A percentile compares a stretch with the other conserved stretches of the same genome.
Conservation (phyloP, 2,329 filamentous ascomycete species). For the Fulvia fulva region DNA sequence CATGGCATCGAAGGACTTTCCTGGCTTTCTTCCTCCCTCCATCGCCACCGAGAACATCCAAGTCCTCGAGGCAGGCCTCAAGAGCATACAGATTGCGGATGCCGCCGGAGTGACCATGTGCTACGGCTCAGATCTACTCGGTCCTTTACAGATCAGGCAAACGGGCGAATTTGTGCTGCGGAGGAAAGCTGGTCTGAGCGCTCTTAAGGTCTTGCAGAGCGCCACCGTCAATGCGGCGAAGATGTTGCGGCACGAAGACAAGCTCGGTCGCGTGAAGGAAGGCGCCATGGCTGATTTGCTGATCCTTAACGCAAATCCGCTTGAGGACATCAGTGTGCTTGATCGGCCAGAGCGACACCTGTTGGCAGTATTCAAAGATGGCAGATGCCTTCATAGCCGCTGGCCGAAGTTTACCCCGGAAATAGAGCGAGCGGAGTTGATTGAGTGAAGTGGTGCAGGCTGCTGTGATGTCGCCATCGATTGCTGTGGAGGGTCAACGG, state of each 20-base stretch:
- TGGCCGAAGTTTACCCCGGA: slow-evolving; percentile 30
- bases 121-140: slow-evolving; percentile 54
- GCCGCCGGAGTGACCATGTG: slow-evolving; percentile 54
- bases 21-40: slow-evolving; percentile 43
- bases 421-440: slow-evolving; percentile 10
- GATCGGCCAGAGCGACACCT: slow-evolving; percentile 47
- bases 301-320: slow-evolving; percentile 50
- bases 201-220: slow-evolving; percentile 46
- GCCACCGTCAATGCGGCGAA: slow-evolving; percentile 53
- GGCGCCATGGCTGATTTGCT: slow-evolving; percentile 54
- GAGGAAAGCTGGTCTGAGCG: slow-evolving; percentile 40
- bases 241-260: slow-evolving; percentile 45
- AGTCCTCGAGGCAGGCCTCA: slow-evolving; percentile 47
- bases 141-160: slow-evolving; percentile 48
- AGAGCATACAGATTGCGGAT: slow-evolving; percentile 46
- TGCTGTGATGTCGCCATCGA: not conserved
- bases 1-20: slow-evolving; percentile 45
- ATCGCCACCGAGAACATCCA: slow-evolving; percentile 49
- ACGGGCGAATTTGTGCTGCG: slow-evolving; percentile 49
- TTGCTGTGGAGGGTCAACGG: not conserved
- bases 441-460: slow-evolving; percentile 10
- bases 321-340: slow-evolving; percentile 53
- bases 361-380: slow-evolving; percentile 54
- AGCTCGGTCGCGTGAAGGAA: slow-evolving; percentile 49
- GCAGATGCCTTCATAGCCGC: slow-evolving; percentile 42